Conservation (phyloP, 2,329 filamentous ascomycete genomes). For the Claviceps monticola region DNA sequence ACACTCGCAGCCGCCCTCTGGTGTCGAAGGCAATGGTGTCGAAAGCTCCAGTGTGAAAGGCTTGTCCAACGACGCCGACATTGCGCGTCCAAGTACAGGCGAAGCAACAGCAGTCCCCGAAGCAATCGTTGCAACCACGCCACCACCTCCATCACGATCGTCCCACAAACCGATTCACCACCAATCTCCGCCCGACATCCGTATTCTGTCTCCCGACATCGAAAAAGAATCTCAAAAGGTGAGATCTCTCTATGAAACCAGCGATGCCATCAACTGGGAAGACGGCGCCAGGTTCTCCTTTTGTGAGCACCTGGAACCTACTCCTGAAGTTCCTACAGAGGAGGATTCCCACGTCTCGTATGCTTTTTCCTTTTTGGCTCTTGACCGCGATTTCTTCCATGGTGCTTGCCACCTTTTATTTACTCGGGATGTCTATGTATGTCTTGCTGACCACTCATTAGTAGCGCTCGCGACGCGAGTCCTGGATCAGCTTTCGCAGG, state of each 20-base stretch:
- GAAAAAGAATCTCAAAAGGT: constrained; percentile 54
- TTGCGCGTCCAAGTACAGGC: not conserved
- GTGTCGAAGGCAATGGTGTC: no score
- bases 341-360: constrained; percentile 42
- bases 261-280: constrained; percentile 38
- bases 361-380: constrained; percentile 33
- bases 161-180: not conserved
- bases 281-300: constrained; percentile 34
- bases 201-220: constrained; percentile 38
- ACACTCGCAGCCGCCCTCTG: not conserved
- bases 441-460: not conserved
- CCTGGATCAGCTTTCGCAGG: constrained; percentile 21
- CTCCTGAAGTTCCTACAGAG: constrained; percentile 36
- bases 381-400: constrained; percentile 4
- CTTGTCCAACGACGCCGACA: not conserved
- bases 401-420: not conserved
- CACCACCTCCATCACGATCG: not conserved
- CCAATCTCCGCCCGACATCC: constrained; percentile 30
- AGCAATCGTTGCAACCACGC: not conserved
- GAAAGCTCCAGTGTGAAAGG: no score
- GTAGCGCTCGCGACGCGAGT: constrained; percentile 11
- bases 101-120: constrained; percentile 3
- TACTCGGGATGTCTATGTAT: not conserved
- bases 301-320: constrained; percentile 34
- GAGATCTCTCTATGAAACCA: constrained; percentile 50